Base-by-base conservation (phyloP, 2,329 filamentous ascomycete species). In the Alternaria sp. region DNA sequence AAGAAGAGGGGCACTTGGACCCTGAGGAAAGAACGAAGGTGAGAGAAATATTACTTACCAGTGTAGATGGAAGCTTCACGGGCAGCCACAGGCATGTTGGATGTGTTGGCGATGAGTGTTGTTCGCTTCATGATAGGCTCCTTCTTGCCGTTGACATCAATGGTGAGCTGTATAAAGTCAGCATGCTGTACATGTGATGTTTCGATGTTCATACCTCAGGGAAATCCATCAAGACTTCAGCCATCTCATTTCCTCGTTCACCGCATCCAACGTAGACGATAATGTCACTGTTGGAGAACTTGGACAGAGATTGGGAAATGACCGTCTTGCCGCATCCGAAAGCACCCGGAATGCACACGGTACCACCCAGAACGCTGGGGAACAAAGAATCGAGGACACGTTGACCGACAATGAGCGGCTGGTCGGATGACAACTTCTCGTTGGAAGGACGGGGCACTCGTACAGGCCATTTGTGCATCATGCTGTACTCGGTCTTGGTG, bases 81-180 rank as follows among this genome's bases (percentile, higher is more conserved):
- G 61, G 95, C 95, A 65, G 95, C 95, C 74, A 99, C 95, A 62
- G 95, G 95, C 95, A 99, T 99, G 85, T 99, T 99, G 72, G 95
- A 99, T 41, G 95, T 99, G 82, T 99, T 99, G 79, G 95, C 95
- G 76, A 99, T 98, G 61, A 99, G 86, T 23, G 93, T 96, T 14
- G 95, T 99, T 79, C 95, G 94, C 88, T 99, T 99, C 95, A 99
- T 99, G 84, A 99, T 99, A 69, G 94, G 93, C 79, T 99, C 95
- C 81, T 94, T 90, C 76, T 94, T 92, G 72, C 95, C 95, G 41
- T 97, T 90, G 70, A 98, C 88, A 17, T 96, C 90, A 76, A 99
- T 99, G 46, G 91, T 91, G 67, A 99, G 91, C 86, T 86, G 69
- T 37, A 41, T 4, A 41, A 28, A n/a, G 49, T 63, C 36, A 59